A percentile compares a stretch with the other conserved stretches of the same genome.
Conservation (phyloP, 495 filamentous ascomycete species). For the Hypoxylon lienhwacheense region DNA sequence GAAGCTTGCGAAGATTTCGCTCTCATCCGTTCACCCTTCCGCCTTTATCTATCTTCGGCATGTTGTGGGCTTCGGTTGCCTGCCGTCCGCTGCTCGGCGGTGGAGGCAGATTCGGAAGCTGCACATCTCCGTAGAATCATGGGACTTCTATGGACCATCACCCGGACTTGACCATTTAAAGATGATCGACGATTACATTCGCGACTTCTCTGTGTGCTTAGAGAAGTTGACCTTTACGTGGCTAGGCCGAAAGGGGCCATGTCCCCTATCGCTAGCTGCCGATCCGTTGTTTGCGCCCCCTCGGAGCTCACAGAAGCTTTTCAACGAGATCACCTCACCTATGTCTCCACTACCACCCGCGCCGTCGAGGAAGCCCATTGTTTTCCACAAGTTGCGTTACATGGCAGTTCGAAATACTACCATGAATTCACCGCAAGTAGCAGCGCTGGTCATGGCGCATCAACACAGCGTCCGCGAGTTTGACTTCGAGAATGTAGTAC, state of each 20-base stretch:
- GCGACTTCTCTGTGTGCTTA: conserved; percentile 61
- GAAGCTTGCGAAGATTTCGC: conserved; percentile 62
- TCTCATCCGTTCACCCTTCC: conserved; percentile 67
- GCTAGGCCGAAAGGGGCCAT: conserved; percentile 67
- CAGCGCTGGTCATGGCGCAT: conserved; percentile 62
- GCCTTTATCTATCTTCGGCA: conserved; percentile 71
- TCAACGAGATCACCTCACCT: conserved; percentile 56
- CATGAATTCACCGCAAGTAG: conserved; percentile 68
- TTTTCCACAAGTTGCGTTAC: conserved; percentile 60
- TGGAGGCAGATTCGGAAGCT: conserved; percentile 75
- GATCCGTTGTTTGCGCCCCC: conserved; percentile 62
- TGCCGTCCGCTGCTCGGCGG: conserved; percentile 61
- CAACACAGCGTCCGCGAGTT: conserved; percentile 65
- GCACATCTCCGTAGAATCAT: conserved; percentile 65
- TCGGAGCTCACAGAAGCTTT: conserved; percentile 53
- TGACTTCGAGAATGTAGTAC: conserved; percentile 67
- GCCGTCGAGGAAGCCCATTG: conserved; percentile 51
- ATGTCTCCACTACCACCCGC: conserved; percentile 53
- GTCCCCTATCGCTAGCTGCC: conserved; percentile 64
- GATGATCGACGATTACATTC: conserved; percentile 71
- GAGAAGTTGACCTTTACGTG: conserved; percentile 69
- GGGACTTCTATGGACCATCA: conserved; percentile 56
- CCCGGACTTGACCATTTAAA: conserved; percentile 71
- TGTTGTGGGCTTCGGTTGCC: conserved; percentile 64
- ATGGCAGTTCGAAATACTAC: conserved; percentile 68